A percentile compares a stretch with the other conserved stretches of the same genome.
Evolutionary conservation across 2,329 filamentous ascomycete genomes (phyloP).

Genomic region (Paraphoma sp.): DNA sequence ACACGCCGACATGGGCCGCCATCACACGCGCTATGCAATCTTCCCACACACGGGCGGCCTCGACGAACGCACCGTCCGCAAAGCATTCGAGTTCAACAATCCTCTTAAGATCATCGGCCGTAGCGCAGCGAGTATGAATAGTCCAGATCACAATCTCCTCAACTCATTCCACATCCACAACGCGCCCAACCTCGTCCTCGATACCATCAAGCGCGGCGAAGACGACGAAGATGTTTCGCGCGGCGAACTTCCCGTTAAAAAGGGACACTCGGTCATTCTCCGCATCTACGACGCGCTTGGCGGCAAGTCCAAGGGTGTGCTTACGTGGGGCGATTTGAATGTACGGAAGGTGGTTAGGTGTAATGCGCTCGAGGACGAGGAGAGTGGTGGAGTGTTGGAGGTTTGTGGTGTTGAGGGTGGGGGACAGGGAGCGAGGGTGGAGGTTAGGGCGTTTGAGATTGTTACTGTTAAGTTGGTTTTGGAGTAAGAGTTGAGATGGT

Average conservation of each 20-base stretch:
- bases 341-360: conserved; percentile 82
- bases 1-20: conserved; percentile 90
- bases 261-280: conserved; percentile 80
- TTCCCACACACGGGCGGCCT: conserved; percentile 81
- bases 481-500: conserved; percentile 1
- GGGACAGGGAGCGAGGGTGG: conserved; percentile 58
- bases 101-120: conserved; percentile 66
- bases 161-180: conserved; percentile 73
- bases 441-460: conserved; percentile 81
- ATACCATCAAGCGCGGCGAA: conserved; percentile 86
- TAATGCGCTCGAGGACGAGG: conserved; percentile 87
- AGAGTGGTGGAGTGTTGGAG: conserved; percentile 56
- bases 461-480: conserved; percentile 72
- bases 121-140: conserved; percentile 38
- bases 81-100: conserved; percentile 90
- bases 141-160: conserved; percentile 34
- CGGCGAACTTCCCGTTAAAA: conserved; percentile 63
- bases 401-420: conserved; percentile 52
- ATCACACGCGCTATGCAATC: conserved; percentile 88
- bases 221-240: conserved; percentile 62
- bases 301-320: conserved; percentile 74
- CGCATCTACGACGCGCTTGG: conserved; percentile 89
- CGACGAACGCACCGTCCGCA: conserved; percentile 75
- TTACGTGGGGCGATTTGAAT: conserved; percentile 69
- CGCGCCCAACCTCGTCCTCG: conserved; percentile 73